Evolutionary conservation across 306 rosid species (phyloP).

Genomic region (Adenanthera pavonina): DNA sequence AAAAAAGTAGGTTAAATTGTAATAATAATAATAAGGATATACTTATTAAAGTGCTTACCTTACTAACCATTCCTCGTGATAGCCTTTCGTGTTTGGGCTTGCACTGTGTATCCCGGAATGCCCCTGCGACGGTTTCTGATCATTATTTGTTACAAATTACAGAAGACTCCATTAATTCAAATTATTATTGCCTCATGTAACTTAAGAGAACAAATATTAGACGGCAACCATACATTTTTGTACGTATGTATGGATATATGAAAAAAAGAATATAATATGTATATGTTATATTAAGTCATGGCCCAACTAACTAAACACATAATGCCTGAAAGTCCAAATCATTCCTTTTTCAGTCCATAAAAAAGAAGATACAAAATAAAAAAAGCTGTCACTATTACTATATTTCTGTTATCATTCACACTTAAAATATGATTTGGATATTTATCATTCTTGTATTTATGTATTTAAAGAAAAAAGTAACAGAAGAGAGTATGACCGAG

Average conservation of each 20-base stretch:
- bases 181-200: background rate
- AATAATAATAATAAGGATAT: conserved; percentile 3
- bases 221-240: background rate
- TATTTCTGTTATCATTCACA: no score
- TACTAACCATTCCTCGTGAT: conserved; percentile 12
- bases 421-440: no score
- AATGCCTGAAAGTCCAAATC: background rate
- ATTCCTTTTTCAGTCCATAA: no score
- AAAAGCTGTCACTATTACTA: no score
- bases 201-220: conserved; percentile 8
- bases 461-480: no score
- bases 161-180: background rate
- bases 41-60: conserved; percentile 27
- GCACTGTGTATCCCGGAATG: conserved; percentile 19
- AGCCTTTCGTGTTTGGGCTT: conserved; percentile 22
- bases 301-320: background rate
- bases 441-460: no score
- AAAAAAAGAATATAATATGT: background rate
- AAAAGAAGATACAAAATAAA: background rate
- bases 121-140: background rate
- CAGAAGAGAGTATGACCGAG: no score
- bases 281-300: background rate
- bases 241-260: background rate
- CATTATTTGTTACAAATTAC: conserved; percentile 13
- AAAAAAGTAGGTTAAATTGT: conserved; percentile 48